These are phyloP conservation scores for Carex myosuroides DNA, from an alignment of 176 grass and related monocot species.

Conservation along the genomic window DNA sequence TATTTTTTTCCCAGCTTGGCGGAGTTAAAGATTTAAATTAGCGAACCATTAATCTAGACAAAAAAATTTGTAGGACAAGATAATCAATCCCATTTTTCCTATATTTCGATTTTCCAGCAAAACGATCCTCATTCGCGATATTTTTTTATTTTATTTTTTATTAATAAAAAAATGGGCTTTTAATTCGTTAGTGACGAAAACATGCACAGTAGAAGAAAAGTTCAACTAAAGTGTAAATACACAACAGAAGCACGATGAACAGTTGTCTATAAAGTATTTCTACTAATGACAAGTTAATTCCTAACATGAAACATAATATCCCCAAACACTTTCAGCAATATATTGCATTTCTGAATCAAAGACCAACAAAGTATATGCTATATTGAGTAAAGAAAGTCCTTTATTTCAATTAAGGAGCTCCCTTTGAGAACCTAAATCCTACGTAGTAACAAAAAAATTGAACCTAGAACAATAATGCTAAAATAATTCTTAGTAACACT, in stretches of 20 bases:
- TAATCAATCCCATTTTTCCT: too few relatives aligned
- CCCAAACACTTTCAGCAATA: not conserved
- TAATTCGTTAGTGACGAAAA: not conserved
- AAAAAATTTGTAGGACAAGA: too few relatives aligned
- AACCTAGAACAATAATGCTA: not conserved
- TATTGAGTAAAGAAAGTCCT: not conserved
- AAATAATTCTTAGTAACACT: not conserved
- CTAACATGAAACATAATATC: not conserved
- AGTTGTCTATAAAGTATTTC: not conserved
- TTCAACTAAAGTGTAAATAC: not conserved
- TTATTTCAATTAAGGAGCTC: not conserved
- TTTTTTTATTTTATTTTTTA: too few relatives aligned
- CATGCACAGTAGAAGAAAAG: not conserved
- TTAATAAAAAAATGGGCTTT: too few relatives aligned
- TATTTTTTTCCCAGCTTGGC: too few relatives aligned
- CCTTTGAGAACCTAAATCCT: conserved; percentile 11
- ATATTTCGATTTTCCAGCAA: too few relatives aligned
- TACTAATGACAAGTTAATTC: not conserved
- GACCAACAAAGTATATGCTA: not conserved
- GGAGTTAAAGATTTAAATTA: too few relatives aligned
- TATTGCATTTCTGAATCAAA: not conserved
- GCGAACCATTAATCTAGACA: too few relatives aligned
- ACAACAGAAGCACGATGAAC: not conserved
- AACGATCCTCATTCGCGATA: too few relatives aligned
- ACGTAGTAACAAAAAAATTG: not conserved